Base-by-base conservation (phyloP, 2,329 filamentous ascomycete genomes). In the Fusarium sp. region DNA sequence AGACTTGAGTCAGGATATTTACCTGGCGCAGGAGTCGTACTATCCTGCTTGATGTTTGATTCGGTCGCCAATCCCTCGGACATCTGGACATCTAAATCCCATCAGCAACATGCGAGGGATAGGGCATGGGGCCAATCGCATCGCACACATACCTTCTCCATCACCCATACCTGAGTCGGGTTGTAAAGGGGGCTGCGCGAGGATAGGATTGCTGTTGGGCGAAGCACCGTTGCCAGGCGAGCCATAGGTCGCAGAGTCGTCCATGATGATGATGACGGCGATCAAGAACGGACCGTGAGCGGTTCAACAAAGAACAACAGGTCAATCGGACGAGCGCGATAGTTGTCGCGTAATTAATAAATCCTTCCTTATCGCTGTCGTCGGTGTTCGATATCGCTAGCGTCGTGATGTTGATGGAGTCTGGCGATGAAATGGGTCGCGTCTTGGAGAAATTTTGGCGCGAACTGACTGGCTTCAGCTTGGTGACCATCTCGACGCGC, bases 41-140 rank as follows among this genome's bases (percentile, higher is more conserved):
- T 85, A 65, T 88, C 86, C 72, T 87, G 84, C 75, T 87, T 87
- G 50, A 86, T 81, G 32, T 75, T 75, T 43, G 79, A 76, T 36
- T 86, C 83, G 51, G 74, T 69, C 36, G 76, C 69, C 21, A 76
- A 68, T 32, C 75, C 77, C 65, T 87, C 85, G 23, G 80, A 80
- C 86, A 90, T 90, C 61, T 85, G 82, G 38, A 88, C 77, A 78
- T 91, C 88, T 87, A 10, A n/a, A 37, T 53, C 36, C 38, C 48
- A 59, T 71, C 33, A 70, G 67, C 39, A 37, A 36, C 49, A 53
- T 46, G 46, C 31, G 25, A 39, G 23, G 17, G 11, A 54, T 6
- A 8, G 23, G 29, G 31, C 9, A n/a, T 31, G 9, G 23, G 23
- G 7, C 36, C 7, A 36, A 36, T 45, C 27, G 29, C 38, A 61